Evolutionary conservation across 1,284 basidiomycete species (phyloP).

Genomic region (Moesziomyces aphidis): DNA sequence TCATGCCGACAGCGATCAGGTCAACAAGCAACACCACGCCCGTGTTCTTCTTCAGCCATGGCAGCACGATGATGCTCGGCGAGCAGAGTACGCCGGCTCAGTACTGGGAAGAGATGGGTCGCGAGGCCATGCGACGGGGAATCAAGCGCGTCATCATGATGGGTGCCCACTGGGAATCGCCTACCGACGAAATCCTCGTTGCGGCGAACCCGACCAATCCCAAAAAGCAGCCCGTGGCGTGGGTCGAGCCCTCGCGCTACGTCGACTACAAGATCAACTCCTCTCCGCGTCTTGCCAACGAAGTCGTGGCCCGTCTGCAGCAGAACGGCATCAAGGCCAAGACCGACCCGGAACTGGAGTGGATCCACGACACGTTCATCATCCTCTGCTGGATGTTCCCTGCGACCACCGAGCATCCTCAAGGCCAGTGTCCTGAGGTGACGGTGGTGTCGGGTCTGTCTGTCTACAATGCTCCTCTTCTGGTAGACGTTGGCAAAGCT

Average conservation of each 20-base stretch:
- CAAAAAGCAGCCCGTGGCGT: conserved; percentile 57
- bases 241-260: conserved; percentile 46
- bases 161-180: conserved; percentile 59
- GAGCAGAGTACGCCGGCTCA: conserved; percentile 49
- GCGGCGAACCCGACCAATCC: conserved; percentile 45
- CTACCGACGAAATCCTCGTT: conserved; percentile 47
- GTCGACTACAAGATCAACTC: conserved; percentile 50
- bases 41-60: conserved; percentile 50
- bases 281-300: conserved; percentile 33
- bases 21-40: conserved; percentile 20
- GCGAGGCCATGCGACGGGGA: conserved; percentile 48
- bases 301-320: conserved; percentile 27
- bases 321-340: conserved; percentile 48
- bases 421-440: conserved; percentile 48
- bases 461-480: conserved; percentile 49
- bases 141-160: conserved; percentile 59
- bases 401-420: conserved; percentile 29
- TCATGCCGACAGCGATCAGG: conserved; percentile 19
- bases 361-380: conserved; percentile 61
- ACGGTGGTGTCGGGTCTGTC: conserved; percentile 48
- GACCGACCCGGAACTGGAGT: conserved; percentile 51
- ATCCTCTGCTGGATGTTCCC: conserved; percentile 59
- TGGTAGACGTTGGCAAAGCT: conserved; percentile 53
- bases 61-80: conserved; percentile 57
- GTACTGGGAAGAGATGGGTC: conserved; percentile 58